Evolutionary conservation across 2,329 filamentous ascomycete genomes (phyloP).

Genomic region (Talaromyces sp.): DNA sequence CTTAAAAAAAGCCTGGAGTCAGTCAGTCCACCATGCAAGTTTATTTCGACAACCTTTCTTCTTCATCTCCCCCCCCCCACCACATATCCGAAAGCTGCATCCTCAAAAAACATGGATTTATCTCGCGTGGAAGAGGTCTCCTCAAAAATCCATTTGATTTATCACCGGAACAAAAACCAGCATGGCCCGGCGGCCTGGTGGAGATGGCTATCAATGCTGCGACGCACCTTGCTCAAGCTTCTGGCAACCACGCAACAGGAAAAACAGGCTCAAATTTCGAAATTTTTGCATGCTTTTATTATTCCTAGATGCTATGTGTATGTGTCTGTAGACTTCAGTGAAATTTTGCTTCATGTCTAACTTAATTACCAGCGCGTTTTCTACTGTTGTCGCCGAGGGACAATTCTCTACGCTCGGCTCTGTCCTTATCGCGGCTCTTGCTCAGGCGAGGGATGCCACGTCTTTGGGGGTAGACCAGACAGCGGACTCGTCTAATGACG

Average conservation of each 20-base stretch:
- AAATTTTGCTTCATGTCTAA: background rate
- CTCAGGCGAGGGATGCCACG: constrained; percentile 47
- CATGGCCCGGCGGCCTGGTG: constrained; percentile 81
- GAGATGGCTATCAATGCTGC: constrained; percentile 65
- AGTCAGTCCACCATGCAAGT: background rate
- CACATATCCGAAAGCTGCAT: background rate
- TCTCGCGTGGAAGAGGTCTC: constrained; percentile 25
- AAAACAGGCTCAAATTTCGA: constrained; percentile 33
- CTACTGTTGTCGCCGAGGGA: constrained; percentile 64
- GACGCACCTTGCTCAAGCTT: constrained; percentile 60
- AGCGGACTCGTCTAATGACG: background rate
- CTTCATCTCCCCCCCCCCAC: background rate
- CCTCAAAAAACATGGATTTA: constrained; percentile 21
- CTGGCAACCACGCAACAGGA: constrained; percentile 40
- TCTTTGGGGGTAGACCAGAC: background rate
- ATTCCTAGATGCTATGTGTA: constrained; percentile 41
- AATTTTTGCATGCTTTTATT: constrained; percentile 27
- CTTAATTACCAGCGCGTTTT: constrained; percentile 47
- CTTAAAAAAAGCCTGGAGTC: background rate
- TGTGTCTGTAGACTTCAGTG: background rate
- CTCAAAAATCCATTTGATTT: constrained; percentile 62
- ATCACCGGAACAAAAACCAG: constrained; percentile 87
- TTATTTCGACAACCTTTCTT: background rate
- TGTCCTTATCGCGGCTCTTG: constrained; percentile 61
- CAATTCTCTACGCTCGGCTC: constrained; percentile 70